Evolutionary conservation across 2,329 filamentous ascomycete genomes (phyloP).

Genomic region (Penicillium sp.): DNA sequence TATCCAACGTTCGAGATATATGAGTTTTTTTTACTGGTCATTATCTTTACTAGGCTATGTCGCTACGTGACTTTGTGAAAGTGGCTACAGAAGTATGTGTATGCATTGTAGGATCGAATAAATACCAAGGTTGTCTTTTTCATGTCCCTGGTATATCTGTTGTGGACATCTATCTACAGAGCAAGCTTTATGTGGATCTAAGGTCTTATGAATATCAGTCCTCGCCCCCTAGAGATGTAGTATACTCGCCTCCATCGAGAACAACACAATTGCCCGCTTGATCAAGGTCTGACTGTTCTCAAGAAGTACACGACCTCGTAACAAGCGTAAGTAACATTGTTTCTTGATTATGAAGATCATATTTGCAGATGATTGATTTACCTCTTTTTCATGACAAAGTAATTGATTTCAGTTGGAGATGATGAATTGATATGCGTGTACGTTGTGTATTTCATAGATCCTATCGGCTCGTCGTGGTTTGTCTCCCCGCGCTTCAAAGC

Average conservation of each 20-base stretch:
- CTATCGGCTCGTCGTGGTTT: neutral
- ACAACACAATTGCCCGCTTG: too few relatives aligned
- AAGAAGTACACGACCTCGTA: too few relatives aligned
- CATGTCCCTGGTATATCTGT: neutral
- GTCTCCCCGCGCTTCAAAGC: neutral
- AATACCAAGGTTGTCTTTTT: neutral
- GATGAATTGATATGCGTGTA: neutral
- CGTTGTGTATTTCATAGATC: neutral
- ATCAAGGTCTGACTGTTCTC: too few relatives aligned
- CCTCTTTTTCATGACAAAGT: too few relatives aligned
- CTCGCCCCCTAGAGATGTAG: too few relatives aligned
- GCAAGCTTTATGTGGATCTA: neutral
- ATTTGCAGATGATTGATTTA: too few relatives aligned
- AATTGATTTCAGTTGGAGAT: neutral
- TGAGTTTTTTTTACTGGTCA: constrained; percentile 4
- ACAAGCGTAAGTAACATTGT: too few relatives aligned
- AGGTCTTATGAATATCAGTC: neutral
- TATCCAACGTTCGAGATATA: constrained; percentile 25
- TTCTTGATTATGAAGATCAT: too few relatives aligned
- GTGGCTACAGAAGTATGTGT: neutral
- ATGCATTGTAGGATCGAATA: neutral
- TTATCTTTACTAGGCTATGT: neutral
- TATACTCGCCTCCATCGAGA: too few relatives aligned
- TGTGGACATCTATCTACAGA: neutral
- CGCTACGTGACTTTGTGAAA: neutral